A percentile compares a stretch with the other conserved stretches of the same genome.
Evolutionary conservation across 768 basidiomycete genomes (phyloP).

Genomic region (Pleurotus ostreatus): DNA sequence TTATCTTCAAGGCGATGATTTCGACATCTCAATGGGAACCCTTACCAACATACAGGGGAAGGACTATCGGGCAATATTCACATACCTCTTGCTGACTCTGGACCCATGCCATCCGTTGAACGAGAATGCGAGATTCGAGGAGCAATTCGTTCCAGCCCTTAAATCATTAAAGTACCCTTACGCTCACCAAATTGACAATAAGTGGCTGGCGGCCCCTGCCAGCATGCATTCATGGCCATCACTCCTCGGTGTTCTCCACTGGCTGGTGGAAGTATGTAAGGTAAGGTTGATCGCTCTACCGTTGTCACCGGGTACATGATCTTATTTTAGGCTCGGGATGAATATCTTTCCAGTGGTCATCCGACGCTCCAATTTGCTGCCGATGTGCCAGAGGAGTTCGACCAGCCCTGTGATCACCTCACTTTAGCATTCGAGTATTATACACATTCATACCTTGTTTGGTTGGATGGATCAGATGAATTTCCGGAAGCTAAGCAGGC

Average conservation of each 20-base stretch:
- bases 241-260: constrained; percentile 84
- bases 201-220: constrained; percentile 84
- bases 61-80: constrained; percentile 83
- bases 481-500: constrained; percentile 67
- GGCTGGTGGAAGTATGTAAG: constrained; percentile 85
- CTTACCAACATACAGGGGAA: constrained; percentile 79
- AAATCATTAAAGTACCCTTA: constrained; percentile 82
- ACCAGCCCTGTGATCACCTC: constrained; percentile 67
- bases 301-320: neutral
- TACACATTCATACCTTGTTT: constrained; percentile 60
- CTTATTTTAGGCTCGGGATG: constrained; percentile 14
- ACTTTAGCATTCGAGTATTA: constrained; percentile 78
- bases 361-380: constrained; percentile 62
- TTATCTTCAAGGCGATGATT: constrained; percentile 65
- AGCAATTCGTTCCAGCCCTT: constrained; percentile 76
- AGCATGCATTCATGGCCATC: constrained; percentile 92
- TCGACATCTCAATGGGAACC: constrained; percentile 63
- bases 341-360: constrained; percentile 59
- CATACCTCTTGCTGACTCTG: constrained; percentile 64
- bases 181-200: constrained; percentile 72
- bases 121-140: constrained; percentile 56
- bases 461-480: constrained; percentile 64
- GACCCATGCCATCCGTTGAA: constrained; percentile 67
- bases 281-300: constrained; percentile 36
- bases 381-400: constrained; percentile 70